Evolutionary conservation across 1,139 yeast species (phyloP).

Genomic region (Pichia inconspicua): DNA sequence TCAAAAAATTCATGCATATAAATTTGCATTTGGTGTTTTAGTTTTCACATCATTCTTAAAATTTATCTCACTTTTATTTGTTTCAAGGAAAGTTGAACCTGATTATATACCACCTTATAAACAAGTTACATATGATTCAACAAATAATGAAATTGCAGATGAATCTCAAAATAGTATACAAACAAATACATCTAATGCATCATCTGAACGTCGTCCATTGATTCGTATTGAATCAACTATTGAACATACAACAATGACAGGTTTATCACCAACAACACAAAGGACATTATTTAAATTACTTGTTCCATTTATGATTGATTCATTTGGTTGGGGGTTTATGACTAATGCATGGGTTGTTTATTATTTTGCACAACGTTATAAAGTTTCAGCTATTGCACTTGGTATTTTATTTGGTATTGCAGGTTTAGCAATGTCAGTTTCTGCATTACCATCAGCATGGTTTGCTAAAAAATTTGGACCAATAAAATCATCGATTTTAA

Average conservation of each 20-base stretch:
- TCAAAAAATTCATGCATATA: constrained; percentile 40
- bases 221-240: constrained; percentile 18
- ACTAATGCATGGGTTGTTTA: constrained; percentile 83
- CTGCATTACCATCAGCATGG: constrained; percentile 65
- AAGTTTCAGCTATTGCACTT: constrained; percentile 35
- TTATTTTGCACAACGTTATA: constrained; percentile 47
- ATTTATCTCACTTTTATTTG: constrained; percentile 42
- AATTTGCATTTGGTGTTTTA: constrained; percentile 52
- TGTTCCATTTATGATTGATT: constrained; percentile 58
- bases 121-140: background rate
- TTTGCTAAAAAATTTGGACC: constrained; percentile 68
- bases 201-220: constrained; percentile 17
- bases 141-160: background rate
- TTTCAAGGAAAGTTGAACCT: constrained; percentile 51
- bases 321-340: constrained; percentile 84
- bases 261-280: constrained; percentile 31
- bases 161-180: background rate
- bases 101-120: constrained; percentile 20
- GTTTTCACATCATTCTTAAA: constrained; percentile 50
- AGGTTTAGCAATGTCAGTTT: constrained; percentile 49
- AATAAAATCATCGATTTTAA: constrained; percentile 62
- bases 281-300: constrained; percentile 36
- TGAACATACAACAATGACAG: constrained; percentile 24
- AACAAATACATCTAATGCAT: constrained; percentile 1
- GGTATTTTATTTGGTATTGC: constrained; percentile 55